Conservation (phyloP, 2,329 filamentous ascomycete species). For the Xylariaceae sp. region DNA sequence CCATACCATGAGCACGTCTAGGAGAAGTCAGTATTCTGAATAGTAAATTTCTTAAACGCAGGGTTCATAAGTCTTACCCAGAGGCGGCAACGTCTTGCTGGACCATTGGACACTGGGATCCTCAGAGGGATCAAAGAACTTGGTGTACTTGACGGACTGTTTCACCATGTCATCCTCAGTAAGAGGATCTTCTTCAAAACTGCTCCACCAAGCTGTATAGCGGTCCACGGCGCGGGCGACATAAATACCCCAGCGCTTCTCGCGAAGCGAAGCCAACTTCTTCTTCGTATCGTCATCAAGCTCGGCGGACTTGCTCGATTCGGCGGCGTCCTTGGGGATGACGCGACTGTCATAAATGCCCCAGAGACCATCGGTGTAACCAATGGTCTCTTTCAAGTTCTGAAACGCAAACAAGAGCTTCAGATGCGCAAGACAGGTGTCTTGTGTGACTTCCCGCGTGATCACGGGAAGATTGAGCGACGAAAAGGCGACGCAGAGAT, state of each 20-base stretch:
- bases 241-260: conserved; percentile 70
- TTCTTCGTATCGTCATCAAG: conserved; percentile 36
- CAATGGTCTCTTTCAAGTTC: conserved; percentile 60
- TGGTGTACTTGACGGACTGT: conserved; percentile 26
- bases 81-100: conserved; percentile 47
- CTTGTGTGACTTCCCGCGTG: conserved; percentile 37
- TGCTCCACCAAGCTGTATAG: conserved; percentile 62
- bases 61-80: conserved; percentile 42
- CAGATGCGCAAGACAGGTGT: conserved; percentile 66
- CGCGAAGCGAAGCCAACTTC: conserved; percentile 51
- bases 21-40: conserved; percentile 23
- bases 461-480: conserved; percentile 34
- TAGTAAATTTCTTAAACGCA: not conserved
- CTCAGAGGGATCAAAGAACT: not conserved
- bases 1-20: conserved; percentile 72
- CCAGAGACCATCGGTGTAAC: conserved; percentile 62
- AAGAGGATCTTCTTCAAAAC: conserved; percentile 31
- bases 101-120: conserved; percentile 26
- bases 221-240: conserved; percentile 62
- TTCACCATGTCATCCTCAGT: conserved; percentile 35
- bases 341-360: conserved; percentile 50
- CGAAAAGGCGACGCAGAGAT: conserved; percentile 33
- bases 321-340: conserved; percentile 14
- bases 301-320: conserved; percentile 11
- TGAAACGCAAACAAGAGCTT: conserved; percentile 67